Base-by-base conservation (phyloP, 1,284 basidiomycete species). In the Volvariella volvacea region DNA sequence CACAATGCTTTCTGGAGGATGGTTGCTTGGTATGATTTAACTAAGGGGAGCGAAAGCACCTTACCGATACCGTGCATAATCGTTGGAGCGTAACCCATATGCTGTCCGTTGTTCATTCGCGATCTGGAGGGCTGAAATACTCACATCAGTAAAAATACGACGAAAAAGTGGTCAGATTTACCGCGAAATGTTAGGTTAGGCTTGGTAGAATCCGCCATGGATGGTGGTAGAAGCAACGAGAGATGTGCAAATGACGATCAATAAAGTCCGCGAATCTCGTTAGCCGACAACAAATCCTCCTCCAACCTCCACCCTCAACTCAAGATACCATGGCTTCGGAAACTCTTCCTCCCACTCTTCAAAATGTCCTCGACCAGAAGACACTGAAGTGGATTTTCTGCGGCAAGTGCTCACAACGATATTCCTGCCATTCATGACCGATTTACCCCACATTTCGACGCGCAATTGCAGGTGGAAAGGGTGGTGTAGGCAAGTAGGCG, bases 341-440 rank as follows among this genome's bases (percentile, higher is more conserved):
- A 55, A 68, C 67, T 4, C 70, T 92, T 39, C 76, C 80, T 16
- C 82, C 91, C 22, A 92, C 89, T 2, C 76, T 95, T 12, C 88
- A 93, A 70, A 95, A 94, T 58, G 72, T 95, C 41, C 68, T 95
- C 21, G 91, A 94, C 61, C 92, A 95, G 65, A 83, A 78, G 55
- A 82, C 83, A 25, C 67, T 94, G 51, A 94, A 93, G 63, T 95
- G 92, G 92, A 95, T 95, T 62, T 95, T 95, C 63, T 95, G 92
- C 60, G 92, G 92, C 80, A 65, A 50, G 86, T 78, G 38, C 37
- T 41, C 41, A 4, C 4, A 37, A 4, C 4, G 8, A 21, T 21
- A n/a, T 46, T 34, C 44, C 33, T 50, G 34, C 42, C 37, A 22
- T 41, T 40, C 41, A 42, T 36, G 6, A 15, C 6, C 34, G 34